phyloP scores from a whole-genome alignment of 768 basidiomycete genomes.

The Leccinum incarnatum region DNA sequence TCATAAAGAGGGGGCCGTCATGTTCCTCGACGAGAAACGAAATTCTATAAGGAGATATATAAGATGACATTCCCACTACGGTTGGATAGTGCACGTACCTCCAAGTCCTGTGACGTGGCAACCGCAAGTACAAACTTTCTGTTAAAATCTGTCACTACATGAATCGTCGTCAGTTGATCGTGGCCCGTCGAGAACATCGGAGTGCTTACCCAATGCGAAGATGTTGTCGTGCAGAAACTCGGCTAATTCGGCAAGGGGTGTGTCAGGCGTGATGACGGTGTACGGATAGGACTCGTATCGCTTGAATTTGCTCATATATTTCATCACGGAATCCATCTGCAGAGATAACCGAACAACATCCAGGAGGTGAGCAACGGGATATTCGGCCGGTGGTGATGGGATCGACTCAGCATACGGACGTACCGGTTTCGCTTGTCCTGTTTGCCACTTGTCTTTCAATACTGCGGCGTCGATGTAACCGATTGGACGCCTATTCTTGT shows the following conservation, averaged over 20 bases:
- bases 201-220: slow-evolving; percentile 66
- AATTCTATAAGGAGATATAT: slow-evolving; percentile 18
- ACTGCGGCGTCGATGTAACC: slow-evolving; percentile 81
- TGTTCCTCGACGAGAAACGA: slow-evolving; percentile 29
- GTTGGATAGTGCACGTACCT: slow-evolving; percentile 26
- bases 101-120: slow-evolving; percentile 73
- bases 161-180: not conserved
- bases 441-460: slow-evolving; percentile 78
- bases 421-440: slow-evolving; percentile 67
- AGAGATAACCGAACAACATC: not conserved
- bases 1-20: slow-evolving; percentile 7
- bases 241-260: slow-evolving; percentile 79
- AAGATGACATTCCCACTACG: not conserved
- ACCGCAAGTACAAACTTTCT: slow-evolving; percentile 84
- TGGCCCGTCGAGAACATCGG: not conserved
- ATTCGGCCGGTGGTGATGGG: not conserved
- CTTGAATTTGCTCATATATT: slow-evolving; percentile 74
- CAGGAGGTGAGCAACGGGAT: not conserved
- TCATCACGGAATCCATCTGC: slow-evolving; percentile 67
- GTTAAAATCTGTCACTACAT: slow-evolving; percentile 73
- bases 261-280: slow-evolving; percentile 75
- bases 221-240: slow-evolving; percentile 68
- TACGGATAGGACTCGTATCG: slow-evolving; percentile 65
- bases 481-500: slow-evolving; percentile 65
- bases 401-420: slow-evolving; percentile 25